Conservation (phyloP, 2,329 filamentous ascomycete species). For the Calonectria pseudoturangicola region DNA sequence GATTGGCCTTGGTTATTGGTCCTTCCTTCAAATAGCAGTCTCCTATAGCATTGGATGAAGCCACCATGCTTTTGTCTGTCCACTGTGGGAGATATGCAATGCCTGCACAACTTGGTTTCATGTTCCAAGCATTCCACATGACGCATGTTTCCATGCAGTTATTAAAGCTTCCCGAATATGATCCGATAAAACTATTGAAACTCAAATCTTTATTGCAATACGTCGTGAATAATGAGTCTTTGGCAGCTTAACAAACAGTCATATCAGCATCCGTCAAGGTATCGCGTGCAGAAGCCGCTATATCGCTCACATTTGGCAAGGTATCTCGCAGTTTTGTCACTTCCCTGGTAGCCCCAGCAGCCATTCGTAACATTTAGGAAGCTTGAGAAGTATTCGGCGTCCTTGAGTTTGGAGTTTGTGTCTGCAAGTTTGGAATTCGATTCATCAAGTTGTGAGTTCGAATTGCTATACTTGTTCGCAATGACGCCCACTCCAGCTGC, state of each 20-base stretch:
- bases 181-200: not conserved
- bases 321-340: not conserved
- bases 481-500: not conserved
- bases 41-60: not conserved
- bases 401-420: not conserved
- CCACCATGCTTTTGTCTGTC: slow-evolving; percentile 2
- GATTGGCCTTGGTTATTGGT: not conserved
- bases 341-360: slow-evolving; percentile 1
- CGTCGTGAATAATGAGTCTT: not conserved
- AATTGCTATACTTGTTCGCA: not conserved
- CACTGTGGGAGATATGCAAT: not conserved
- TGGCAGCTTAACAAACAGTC: not conserved
- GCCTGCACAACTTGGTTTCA: not conserved
- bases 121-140: slow-evolving; percentile 9
- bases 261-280: not conserved
- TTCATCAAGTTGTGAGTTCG: not conserved
- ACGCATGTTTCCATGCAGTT: slow-evolving; percentile 19
- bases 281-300: too few species aligned
- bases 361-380: slow-evolving; percentile 1
- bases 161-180: slow-evolving; percentile 9
- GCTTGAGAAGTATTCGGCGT: not conserved
- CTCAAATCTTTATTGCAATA: slow-evolving; percentile 5
- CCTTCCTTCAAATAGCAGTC: slow-evolving; percentile 5
- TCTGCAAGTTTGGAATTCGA: too few species aligned
- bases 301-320: not conserved